A percentile compares a stretch with the other conserved stretches of the same genome.
phyloP scores from a whole-genome alignment of 2,329 filamentous ascomycete species.

The Alternaria postmessia region DNA sequence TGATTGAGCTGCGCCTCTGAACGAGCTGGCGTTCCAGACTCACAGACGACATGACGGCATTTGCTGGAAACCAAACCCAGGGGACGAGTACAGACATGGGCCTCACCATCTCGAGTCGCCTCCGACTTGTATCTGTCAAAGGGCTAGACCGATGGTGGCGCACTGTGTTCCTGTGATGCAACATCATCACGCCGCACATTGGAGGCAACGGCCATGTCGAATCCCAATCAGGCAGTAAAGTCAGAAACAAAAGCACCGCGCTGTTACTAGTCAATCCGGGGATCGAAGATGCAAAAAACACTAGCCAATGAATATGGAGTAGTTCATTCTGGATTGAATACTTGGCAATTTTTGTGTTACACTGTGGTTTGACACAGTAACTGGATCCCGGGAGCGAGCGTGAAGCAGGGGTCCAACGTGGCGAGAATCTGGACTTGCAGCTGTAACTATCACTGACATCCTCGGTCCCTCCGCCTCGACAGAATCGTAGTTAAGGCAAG shows the following conservation, averaged over 20 bases:
- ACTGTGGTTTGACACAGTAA: background rate
- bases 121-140: background rate
- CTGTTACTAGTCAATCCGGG: background rate
- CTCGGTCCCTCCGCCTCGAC: background rate
- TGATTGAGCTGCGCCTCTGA: background rate
- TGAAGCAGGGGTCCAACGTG: background rate
- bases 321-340: background rate
- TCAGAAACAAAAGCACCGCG: background rate
- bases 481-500: background rate
- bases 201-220: background rate
- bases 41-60: background rate
- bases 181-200: background rate
- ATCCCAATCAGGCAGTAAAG: background rate
- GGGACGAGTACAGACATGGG: background rate
- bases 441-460: background rate
- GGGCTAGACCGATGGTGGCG: background rate
- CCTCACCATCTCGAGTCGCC: background rate
- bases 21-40: background rate
- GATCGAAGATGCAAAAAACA: background rate
- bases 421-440: background rate
- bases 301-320: background rate
- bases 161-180: background rate
- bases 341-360: background rate
- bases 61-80: background rate
- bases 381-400: background rate